These are phyloP conservation scores for Cupressus sempervirens DNA, from an alignment of 75 land plant species.

Conservation along the genomic window DNA sequence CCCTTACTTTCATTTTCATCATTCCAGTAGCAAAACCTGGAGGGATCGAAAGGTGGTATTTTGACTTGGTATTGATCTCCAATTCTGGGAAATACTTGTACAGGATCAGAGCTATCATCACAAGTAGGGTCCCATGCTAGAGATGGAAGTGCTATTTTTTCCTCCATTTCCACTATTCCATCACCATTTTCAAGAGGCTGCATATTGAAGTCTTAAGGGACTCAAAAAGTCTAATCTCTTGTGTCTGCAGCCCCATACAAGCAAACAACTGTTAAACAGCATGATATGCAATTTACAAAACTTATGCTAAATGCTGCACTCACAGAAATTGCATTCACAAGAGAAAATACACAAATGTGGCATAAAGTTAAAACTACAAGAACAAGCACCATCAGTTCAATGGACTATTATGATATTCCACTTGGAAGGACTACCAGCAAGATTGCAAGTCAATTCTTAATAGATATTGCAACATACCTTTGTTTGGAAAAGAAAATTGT, in stretches of 20 bases:
- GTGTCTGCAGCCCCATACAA: background rate
- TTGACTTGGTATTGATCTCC: constrained; percentile 24
- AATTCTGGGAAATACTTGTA: constrained; percentile 16
- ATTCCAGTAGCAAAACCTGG: background rate
- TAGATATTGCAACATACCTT: background rate
- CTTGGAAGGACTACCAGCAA: background rate
- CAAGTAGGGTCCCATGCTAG: background rate
- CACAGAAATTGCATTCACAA: background rate
- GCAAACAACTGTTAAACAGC: background rate
- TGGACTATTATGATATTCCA: no score
- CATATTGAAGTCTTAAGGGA: background rate
- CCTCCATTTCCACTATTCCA: constrained; percentile 12
- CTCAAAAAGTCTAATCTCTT: background rate
- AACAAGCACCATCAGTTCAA: background rate
- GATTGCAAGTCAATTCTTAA: background rate
- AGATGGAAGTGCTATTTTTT: background rate
- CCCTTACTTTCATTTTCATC: background rate
- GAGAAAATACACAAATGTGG: background rate
- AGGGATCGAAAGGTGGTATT: constrained; percentile 12
- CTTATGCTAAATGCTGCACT: background rate
- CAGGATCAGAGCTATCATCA: constrained; percentile 9
- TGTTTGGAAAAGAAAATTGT: background rate
- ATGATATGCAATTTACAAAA: background rate
- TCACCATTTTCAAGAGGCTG: constrained; percentile 6
- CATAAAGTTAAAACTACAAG: background rate